phyloP scores from a whole-genome alignment of 2,329 filamentous ascomycete species.

The Sclerotinia minor region DNA sequence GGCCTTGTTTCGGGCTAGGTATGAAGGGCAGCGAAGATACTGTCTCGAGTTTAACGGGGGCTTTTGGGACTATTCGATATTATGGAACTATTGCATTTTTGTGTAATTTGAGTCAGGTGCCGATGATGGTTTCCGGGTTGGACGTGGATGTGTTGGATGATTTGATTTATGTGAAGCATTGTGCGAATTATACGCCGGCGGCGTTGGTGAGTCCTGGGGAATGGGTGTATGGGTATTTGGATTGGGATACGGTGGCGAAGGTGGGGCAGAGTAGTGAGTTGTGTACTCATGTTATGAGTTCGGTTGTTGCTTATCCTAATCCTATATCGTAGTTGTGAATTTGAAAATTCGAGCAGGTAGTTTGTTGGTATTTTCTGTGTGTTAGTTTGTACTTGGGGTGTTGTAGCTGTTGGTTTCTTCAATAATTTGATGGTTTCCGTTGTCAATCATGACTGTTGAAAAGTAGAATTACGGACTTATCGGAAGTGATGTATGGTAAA shows the following conservation, averaged over 20 bases:
- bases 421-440: neutral
- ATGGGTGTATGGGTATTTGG: slow-evolving; percentile 11
- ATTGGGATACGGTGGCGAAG: neutral
- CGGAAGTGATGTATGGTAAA: neutral
- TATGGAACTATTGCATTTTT: neutral
- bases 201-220: neutral
- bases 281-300: slow-evolving; percentile 8
- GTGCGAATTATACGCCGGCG: slow-evolving; percentile 3
- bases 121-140: neutral
- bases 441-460: neutral
- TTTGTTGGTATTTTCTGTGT: neutral
- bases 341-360: neutral
- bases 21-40: neutral
- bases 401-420: neutral
- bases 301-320: neutral
- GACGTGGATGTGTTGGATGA: neutral
- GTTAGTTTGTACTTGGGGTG: neutral
- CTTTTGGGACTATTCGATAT: neutral
- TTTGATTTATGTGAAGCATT: slow-evolving; percentile 2
- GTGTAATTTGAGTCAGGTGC: neutral
- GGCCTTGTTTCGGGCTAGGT: neutral
- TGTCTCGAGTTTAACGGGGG: accelerated
- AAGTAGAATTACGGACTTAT: neutral
- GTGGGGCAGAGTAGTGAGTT: slow-evolving; percentile 14
- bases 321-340: neutral